Conservation (phyloP, 441 rosid species). For the Pelargonium myrrhifolium region DNA sequence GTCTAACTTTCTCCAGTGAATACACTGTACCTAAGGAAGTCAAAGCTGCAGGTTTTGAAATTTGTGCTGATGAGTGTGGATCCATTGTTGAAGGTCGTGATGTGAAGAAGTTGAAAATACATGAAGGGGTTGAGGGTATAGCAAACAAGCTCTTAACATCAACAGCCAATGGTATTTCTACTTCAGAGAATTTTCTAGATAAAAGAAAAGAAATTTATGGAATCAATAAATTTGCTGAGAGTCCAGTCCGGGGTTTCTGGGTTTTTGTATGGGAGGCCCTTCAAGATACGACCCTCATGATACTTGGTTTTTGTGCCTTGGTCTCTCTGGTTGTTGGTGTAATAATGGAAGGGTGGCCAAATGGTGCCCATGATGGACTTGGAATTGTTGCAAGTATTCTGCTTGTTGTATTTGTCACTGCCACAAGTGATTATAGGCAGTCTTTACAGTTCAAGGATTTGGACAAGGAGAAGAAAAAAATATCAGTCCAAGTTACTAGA, state of each 20-base stretch:
- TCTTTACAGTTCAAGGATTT: conserved; percentile 66
- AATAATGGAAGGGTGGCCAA: conserved; percentile 73
- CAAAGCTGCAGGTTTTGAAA: conserved; percentile 63
- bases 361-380: conserved; percentile 72
- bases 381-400: conserved; percentile 69
- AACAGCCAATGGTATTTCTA: conserved; percentile 41
- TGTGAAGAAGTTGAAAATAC: conserved; percentile 60
- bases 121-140: conserved; percentile 64
- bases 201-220: conserved; percentile 57
- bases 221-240: conserved; percentile 69
- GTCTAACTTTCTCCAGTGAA: conserved; percentile 54
- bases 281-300: conserved; percentile 72
- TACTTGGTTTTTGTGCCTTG: conserved; percentile 51
- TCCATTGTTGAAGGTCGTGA: conserved; percentile 85
- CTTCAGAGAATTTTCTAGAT: conserved; percentile 36
- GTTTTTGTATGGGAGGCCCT: conserved; percentile 74
- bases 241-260: conserved; percentile 68
- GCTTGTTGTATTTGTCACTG: conserved; percentile 72
- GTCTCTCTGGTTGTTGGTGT: conserved; percentile 66
- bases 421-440: conserved; percentile 67
- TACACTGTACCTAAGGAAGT: conserved; percentile 70
- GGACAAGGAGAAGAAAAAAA: conserved; percentile 47
- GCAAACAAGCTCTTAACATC: conserved; percentile 60
- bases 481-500: conserved; percentile 38
- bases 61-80: conserved; percentile 81